Base-by-base conservation (phyloP, 2,329 filamentous ascomycete species). In the Aphanocladium album region DNA sequence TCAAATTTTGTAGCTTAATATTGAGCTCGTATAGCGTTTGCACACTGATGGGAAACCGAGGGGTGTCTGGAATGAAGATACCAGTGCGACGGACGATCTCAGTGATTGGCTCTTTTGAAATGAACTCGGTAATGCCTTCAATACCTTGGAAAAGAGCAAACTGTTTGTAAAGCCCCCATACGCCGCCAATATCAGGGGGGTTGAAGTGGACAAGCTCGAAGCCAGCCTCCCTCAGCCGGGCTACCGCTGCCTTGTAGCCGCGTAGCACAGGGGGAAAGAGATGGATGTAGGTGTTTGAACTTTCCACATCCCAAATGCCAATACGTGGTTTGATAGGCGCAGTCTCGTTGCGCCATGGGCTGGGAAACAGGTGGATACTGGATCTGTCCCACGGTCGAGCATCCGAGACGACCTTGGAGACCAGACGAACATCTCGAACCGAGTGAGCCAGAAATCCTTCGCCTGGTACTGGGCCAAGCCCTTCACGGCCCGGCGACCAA, bases 241-340 rank as follows among this genome's bases (percentile, higher is more conserved):
- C 55, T 11, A 21, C 14, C 14, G 55, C 55, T 23, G 43, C 41
- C 25, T 23, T 47, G 45, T 47, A 47, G 17, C 55, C 55, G 16
- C 55, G 25, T 11, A 49, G 30, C 21, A 47, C 43, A 37, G 52
- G 16, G 50, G 62, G 6, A 53, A 57, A 2, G 63, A 69, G 7
- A 54, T 69, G 5, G 39, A 54, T 27, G 57, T 59, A 4, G 68
- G 69, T 60, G 67, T 67, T 16, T 71, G 51, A 21, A 19, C 14
- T 37, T 23, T 54, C 35, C 17, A 68, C 45, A 66, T 62, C 3
- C 64, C 55, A 57, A n/a, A 57, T 45, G 8, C 55, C 55, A 11
- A 57, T 57, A 5, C 43, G 41, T 5, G 43, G 55, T 27, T 41
- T 54, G 11, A 39, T 50, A 5, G 55, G 55, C 17, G 25, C 41